Evolutionary conservation across 2,329 filamentous ascomycete genomes (phyloP), one percentile per base, ranked within the genome.

Genomic region (Albophoma yamanashiensis): DNA sequence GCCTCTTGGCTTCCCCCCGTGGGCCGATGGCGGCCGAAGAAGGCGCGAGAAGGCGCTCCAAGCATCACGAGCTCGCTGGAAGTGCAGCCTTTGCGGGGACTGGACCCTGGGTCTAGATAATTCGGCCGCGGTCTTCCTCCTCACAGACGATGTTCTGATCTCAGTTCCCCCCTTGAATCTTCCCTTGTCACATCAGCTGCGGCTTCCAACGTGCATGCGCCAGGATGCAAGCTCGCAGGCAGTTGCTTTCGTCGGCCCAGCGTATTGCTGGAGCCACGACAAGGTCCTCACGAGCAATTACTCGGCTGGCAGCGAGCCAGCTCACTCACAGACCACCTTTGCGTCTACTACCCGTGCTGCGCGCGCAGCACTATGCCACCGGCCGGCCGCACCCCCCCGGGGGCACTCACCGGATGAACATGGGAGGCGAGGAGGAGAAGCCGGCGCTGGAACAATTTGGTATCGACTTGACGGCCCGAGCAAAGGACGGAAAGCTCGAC

Each of bases 401-500:
- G 57, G 92, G 92, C 60, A 97, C 92, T 1, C 91, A 97, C 75
- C 89, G 89, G 64, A 97, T 97, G 92, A 87, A 97, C 71, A 76
- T 97, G 71, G 84, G 91, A 59, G 89, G 79, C 36, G 83, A 83
- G 66, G 81, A 83, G 53, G 80, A 97, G 74, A 96, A 97, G 75
- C 80, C 92, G 2, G 92, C 94, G 0, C 77, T 97, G 58, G 93
- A 97, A 73, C 85, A 96, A 73, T 99, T 87, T 69, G 94, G 94
- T 61, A 81, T 97, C 62, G 93, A 99, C 71, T 79, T 99, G 58
- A 97, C 94, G 1, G 89, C 85, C 15, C 85, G 84, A 67, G 94
- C 94, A 25, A 89, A 83, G 71, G 88, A 89, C 56, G 94, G 94
- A 47, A 97, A 96, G 71, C 81, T 99, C 4, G 94, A 99, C 69